Base-by-base conservation (phyloP, 345 rosid genomes). In the Clarkia xantiana region DNA sequence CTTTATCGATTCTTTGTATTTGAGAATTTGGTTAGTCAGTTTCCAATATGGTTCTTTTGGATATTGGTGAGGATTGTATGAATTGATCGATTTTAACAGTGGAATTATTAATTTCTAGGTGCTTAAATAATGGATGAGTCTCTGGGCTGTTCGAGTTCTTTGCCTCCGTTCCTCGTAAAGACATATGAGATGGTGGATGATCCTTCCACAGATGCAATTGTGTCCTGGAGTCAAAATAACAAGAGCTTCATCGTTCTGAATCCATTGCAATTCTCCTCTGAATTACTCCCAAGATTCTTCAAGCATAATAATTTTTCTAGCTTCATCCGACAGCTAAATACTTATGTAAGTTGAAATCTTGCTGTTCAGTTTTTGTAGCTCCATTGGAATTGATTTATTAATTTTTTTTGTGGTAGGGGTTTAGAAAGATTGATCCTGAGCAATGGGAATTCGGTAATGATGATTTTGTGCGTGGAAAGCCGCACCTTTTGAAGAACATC, bases 391-490 rank as follows among this genome's bases (percentile, higher is more conserved):
- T 55, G 60, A 47, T 20, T 8, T 65, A n/a, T n/a, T n/a, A n/a
- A 48, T 52, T 41, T 29, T 36, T 18, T 65, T 61, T n/a, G n/a
- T n/a, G 34, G 40, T 68, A 93, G 99, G 97, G 97, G 18, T 93
- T 93, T 61, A 76, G 79, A 59, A 87, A 93, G 66, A 22, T 59
- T 38, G 95, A 87, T 64, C 84, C 95, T 0, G 97, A 87, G 50
- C 81, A 73, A 66, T 87, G 96, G 99, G 99, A 93, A 61, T 93
- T 87, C 55, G 82, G 81, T 0, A 93, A 93, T 42, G 95, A 93
- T 2, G 90, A 82, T 55, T 93, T 93, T 34, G 38, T 84, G 6
- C 78, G 82, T 71, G 94, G 81, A 39, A 79, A 65, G 38, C 84
- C 95, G 4, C 62, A 71, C 17, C 86, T 76, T 18, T 51, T 93